A percentile compares a stretch with the other conserved stretches of the same genome.
Conservation (phyloP, 163 green algal species). For the Prototheca cutis region DNA sequence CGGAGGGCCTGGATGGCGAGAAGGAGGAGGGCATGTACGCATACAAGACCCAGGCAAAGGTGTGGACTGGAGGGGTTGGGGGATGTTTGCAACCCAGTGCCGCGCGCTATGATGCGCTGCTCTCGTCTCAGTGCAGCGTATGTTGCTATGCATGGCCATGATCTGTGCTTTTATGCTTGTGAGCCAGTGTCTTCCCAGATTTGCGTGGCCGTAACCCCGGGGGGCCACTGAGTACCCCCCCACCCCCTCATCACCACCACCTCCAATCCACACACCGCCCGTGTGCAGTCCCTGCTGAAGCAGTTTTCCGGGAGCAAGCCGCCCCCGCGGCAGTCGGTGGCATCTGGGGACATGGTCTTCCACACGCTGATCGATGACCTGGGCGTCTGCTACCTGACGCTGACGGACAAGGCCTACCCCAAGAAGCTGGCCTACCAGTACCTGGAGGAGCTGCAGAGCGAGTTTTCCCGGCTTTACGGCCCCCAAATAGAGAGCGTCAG, state of each 20-base stretch:
- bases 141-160: too few relatives aligned
- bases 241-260: background rate
- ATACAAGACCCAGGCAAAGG: constrained; percentile 95
- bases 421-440: constrained; percentile 98
- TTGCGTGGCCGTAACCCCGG: too few relatives aligned
- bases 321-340: constrained; percentile 62
- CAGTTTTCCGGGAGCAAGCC: constrained; percentile 49
- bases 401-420: constrained; percentile 80
- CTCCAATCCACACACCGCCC: background rate
- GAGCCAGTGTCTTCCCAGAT: too few relatives aligned
- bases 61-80: constrained; percentile 11
- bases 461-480: constrained; percentile 86
- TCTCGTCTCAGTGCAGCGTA: too few relatives aligned
- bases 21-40: constrained; percentile 77
- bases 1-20: constrained; percentile 90
- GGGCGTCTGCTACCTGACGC: constrained; percentile 83
- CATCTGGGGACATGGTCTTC: constrained; percentile 70
- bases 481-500: constrained; percentile 71
- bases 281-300: constrained; percentile 74
- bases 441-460: constrained; percentile 88
- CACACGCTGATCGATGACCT: constrained; percentile 72
- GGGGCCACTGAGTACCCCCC: background rate
- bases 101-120: too few relatives aligned
- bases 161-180: too few relatives aligned
- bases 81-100: too few relatives aligned